Conservation (phyloP, 2,329 filamentous ascomycete species). For the Epichloe uncinata region DNA sequence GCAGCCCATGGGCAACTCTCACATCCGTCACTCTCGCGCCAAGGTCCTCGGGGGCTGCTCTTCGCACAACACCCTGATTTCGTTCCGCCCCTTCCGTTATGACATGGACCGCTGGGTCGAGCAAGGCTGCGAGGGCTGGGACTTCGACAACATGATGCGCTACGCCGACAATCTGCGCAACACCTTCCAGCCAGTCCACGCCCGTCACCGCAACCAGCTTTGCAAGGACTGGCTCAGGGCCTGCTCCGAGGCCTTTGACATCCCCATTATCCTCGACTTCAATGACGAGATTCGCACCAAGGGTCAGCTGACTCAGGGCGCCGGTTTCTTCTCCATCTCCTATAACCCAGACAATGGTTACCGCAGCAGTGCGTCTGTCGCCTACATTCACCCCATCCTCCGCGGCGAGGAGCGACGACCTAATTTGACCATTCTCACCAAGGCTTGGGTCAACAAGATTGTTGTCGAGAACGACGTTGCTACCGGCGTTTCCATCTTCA, state of each 20-base stretch:
- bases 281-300: conserved; percentile 67
- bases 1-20: conserved; percentile 82
- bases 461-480: conserved; percentile 58
- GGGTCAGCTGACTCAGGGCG: conserved; percentile 59
- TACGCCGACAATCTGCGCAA: conserved; percentile 75
- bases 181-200: conserved; percentile 80
- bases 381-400: conserved; percentile 86
- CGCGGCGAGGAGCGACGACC: conserved; percentile 68
- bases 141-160: conserved; percentile 71
- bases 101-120: conserved; percentile 76
- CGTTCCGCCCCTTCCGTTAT: conserved; percentile 81
- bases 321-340: conserved; percentile 82
- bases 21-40: conserved; percentile 82
- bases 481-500: conserved; percentile 56
- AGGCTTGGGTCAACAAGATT: conserved; percentile 76
- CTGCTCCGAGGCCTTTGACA: conserved; percentile 64
- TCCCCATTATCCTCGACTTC: conserved; percentile 75
- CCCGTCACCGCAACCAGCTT: conserved; percentile 75
- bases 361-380: conserved; percentile 75
- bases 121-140: conserved; percentile 73
- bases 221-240: conserved; percentile 82
- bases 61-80: conserved; percentile 88
- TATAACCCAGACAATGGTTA: conserved; percentile 84
- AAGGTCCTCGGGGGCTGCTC: conserved; percentile 94
- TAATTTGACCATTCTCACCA: conserved; percentile 76